Evolutionary conservation across 2,329 filamentous ascomycete species (phyloP).

Genomic region (Fusarium nodosum): DNA sequence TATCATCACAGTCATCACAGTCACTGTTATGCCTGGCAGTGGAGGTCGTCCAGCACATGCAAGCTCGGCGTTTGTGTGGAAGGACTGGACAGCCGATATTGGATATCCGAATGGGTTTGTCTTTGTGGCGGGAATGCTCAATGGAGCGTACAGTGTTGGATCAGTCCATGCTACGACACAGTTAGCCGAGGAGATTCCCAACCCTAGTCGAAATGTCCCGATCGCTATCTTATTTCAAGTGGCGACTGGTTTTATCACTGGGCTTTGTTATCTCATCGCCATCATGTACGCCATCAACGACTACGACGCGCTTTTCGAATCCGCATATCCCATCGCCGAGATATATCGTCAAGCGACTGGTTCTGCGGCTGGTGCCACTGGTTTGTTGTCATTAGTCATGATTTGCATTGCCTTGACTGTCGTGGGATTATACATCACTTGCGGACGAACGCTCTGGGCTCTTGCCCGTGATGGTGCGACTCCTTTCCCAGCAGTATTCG

Average conservation of each 20-base stretch:
- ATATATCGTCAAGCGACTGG: conserved; percentile 74
- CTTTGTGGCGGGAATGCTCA: conserved; percentile 62
- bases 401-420: conserved; percentile 56
- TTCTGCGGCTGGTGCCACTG: conserved; percentile 63
- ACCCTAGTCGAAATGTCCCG: conserved; percentile 65
- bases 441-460: conserved; percentile 58
- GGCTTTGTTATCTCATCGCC: conserved; percentile 65
- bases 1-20: conserved; percentile 68
- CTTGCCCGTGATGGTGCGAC: conserved; percentile 58
- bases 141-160: conserved; percentile 77
- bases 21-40: conserved; percentile 64
- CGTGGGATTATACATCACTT: conserved; percentile 56
- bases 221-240: conserved; percentile 66
- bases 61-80: conserved; percentile 57
- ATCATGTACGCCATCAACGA: conserved; percentile 72
- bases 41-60: conserved; percentile 52
- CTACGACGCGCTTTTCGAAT: conserved; percentile 63
- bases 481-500: conserved; percentile 51
- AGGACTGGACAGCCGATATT: conserved; percentile 56
- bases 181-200: conserved; percentile 73
- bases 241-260: conserved; percentile 64
- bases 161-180: conserved; percentile 75
- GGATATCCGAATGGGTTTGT: conserved; percentile 60
- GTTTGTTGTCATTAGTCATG: conserved; percentile 61
- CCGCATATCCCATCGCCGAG: conserved; percentile 73